phyloP scores from a whole-genome alignment of 208 protist species.

The Novymonas esmeraldas region DNA sequence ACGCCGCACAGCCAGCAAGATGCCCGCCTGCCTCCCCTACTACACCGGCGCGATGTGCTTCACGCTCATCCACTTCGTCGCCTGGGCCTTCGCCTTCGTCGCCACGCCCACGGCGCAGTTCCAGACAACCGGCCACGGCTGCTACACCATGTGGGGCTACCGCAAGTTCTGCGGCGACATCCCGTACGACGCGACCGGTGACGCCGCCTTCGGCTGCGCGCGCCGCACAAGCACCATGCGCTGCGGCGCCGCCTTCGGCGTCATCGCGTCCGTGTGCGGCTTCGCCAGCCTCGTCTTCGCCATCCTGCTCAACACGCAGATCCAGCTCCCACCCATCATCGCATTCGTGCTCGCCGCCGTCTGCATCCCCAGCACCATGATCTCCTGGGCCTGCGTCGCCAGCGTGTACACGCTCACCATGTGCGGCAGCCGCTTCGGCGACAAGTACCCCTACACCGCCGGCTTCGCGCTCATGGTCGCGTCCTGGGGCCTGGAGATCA shows the following conservation, averaged over 20 bases:
- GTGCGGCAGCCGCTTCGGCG: constrained; percentile 29
- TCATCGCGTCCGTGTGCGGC: constrained; percentile 37
- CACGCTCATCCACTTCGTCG: constrained; percentile 37
- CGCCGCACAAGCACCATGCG: constrained; percentile 38
- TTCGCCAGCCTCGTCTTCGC: constrained; percentile 39
- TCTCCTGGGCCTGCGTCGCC: constrained; percentile 53
- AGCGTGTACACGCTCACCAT: constrained; percentile 38
- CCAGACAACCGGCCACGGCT: constrained; percentile 18
- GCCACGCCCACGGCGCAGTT: constrained; percentile 44
- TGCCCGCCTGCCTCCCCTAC: constrained; percentile 23
- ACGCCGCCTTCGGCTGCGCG: constrained; percentile 32
- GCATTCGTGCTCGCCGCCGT: constrained; percentile 32
- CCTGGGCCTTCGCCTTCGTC: constrained; percentile 41
- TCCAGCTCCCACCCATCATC: constrained; percentile 21
- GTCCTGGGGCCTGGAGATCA: constrained; percentile 40
- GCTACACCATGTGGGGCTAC: constrained; percentile 55
- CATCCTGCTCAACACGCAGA: constrained; percentile 33
- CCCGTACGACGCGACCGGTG: constrained; percentile 26
- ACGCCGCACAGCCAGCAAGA: constrained; percentile 2
- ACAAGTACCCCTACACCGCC: constrained; percentile 30
- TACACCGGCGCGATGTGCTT: constrained; percentile 35
- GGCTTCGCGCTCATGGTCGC: constrained; percentile 55
- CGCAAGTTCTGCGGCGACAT: constrained; percentile 38
- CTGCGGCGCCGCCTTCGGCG: constrained; percentile 36
- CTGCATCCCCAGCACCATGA: constrained; percentile 41